Percentiles rank a stretch among this genome's conserved stretches.
phyloP scores from a whole-genome alignment of 352 stramenopile genomes.

The Pythium rhizo-oryzae region DNA sequence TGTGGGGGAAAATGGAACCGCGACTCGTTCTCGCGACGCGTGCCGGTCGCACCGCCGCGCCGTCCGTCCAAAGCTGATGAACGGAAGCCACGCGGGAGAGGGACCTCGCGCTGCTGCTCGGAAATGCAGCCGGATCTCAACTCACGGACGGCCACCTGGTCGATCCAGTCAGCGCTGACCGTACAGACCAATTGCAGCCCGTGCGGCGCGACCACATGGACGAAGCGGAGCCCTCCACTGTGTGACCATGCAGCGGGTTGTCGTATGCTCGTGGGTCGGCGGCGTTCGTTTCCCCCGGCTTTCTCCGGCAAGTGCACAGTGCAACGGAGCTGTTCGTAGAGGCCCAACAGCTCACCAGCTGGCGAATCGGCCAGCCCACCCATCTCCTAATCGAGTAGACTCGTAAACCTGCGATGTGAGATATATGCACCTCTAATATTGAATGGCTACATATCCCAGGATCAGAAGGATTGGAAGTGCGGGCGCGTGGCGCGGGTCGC shows the following conservation, averaged over 20 bases:
- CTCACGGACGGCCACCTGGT: conserved; percentile 5
- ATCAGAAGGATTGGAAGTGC: conserved; percentile 40
- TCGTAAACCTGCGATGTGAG: not conserved
- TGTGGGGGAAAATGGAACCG: not conserved
- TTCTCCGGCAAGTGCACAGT: not conserved
- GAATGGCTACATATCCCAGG: conserved; percentile 22
- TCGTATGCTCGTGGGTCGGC: not conserved
- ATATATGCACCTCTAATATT: conserved; percentile 22
- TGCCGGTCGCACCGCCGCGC: not conserved
- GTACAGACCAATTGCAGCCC: not conserved
- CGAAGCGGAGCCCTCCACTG: not conserved
- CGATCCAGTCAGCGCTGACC: conserved; percentile 10
- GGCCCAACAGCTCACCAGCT: conserved; percentile 6
- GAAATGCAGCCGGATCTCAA: not conserved
- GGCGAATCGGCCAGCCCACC: not conserved
- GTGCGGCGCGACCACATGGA: conserved; percentile 4
- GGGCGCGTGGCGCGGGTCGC: conserved; percentile 37
- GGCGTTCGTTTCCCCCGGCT: not conserved
- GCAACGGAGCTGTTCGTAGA: conserved; percentile 3
- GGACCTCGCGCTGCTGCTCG: no score
- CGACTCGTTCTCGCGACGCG: no score
- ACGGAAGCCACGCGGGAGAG: not conserved
- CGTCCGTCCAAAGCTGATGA: not conserved
- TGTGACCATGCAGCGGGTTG: not conserved
- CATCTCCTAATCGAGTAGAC: not conserved